These are phyloP conservation scores for Trypanosomatidae sp. DNA, from an alignment of 208 protist genomes.

Conservation along the genomic window DNA sequence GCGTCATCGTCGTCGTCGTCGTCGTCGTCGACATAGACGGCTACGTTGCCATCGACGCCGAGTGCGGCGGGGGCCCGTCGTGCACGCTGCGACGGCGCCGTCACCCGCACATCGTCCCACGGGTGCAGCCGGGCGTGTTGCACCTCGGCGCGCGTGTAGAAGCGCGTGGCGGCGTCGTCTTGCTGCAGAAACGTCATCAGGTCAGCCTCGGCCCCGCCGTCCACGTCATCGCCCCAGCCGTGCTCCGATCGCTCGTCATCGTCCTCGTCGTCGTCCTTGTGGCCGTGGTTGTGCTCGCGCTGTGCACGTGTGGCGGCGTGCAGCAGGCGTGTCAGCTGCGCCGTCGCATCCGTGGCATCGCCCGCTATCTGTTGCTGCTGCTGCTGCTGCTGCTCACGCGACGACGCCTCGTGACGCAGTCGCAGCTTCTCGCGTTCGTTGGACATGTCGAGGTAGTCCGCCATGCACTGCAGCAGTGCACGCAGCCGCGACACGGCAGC, in stretches of 20 bases:
- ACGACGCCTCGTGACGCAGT: slow-evolving; percentile 11
- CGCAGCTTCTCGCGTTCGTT: slow-evolving; percentile 65
- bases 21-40: background rate
- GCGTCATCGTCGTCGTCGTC: background rate
- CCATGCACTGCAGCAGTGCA: slow-evolving; percentile 15
- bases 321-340: background rate
- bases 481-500: slow-evolving; percentile 7
- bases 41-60: background rate
- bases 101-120: slow-evolving; percentile 15
- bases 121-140: slow-evolving; percentile 17
- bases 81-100: slow-evolving; percentile 7
- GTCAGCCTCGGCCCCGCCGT: slow-evolving; percentile 29
- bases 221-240: slow-evolving; percentile 21
- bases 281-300: background rate
- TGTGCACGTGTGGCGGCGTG: background rate
- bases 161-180: slow-evolving; percentile 32
- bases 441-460: slow-evolving; percentile 70
- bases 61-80: background rate
- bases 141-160: slow-evolving; percentile 29
- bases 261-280: slow-evolving; percentile 1
- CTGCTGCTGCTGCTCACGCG: background rate
- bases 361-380: background rate
- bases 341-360: background rate
- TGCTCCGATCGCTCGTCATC: slow-evolving; percentile 27
- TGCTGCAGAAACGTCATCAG: slow-evolving; percentile 78